Conservation (phyloP, 768 basidiomycete genomes). For the Chalciporus piperatus region DNA sequence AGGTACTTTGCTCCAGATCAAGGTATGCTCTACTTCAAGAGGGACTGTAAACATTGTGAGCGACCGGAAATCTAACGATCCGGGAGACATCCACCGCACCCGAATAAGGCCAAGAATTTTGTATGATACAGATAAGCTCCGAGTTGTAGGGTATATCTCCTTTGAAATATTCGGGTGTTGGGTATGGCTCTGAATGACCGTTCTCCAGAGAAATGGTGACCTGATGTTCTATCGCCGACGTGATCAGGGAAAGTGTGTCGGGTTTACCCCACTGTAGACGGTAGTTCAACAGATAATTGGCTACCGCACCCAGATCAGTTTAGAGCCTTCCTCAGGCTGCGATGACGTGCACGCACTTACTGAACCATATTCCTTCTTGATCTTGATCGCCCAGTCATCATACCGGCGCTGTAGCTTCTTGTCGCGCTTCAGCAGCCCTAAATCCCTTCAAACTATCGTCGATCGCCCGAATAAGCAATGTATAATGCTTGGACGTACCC, state of each 20-base stretch:
- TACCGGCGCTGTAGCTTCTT: constrained; percentile 67
- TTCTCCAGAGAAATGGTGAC: constrained; percentile 17
- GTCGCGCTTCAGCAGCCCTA: constrained; percentile 77
- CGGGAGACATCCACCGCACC: constrained; percentile 37
- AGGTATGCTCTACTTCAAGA: constrained; percentile 64
- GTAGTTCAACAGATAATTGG: constrained; percentile 65
- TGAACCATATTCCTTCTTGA: constrained; percentile 62
- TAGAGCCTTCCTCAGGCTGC: neutral
- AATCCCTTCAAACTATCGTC: constrained; percentile 49
- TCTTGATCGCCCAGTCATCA: constrained; percentile 50
- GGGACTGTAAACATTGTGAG: constrained; percentile 47
- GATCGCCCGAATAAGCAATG: neutral
- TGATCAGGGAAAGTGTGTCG: constrained; percentile 61
- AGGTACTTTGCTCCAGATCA: constrained; percentile 77
- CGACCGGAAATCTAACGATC: neutral
- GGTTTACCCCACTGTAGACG: constrained; percentile 76
- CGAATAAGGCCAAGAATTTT: constrained; percentile 89
- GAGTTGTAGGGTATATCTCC: constrained; percentile 49
- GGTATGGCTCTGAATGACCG: neutral
- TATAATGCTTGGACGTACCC: constrained; percentile 44
- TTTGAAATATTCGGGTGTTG: constrained; percentile 58
- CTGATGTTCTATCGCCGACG: constrained; percentile 46
- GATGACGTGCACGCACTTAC: constrained; percentile 46
- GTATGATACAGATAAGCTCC: constrained; percentile 64
- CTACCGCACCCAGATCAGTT: constrained; percentile 33